Evolutionary conservation across 495 filamentous ascomycete genomes (phyloP).

Genomic region (Penicillium subrubescens): DNA sequence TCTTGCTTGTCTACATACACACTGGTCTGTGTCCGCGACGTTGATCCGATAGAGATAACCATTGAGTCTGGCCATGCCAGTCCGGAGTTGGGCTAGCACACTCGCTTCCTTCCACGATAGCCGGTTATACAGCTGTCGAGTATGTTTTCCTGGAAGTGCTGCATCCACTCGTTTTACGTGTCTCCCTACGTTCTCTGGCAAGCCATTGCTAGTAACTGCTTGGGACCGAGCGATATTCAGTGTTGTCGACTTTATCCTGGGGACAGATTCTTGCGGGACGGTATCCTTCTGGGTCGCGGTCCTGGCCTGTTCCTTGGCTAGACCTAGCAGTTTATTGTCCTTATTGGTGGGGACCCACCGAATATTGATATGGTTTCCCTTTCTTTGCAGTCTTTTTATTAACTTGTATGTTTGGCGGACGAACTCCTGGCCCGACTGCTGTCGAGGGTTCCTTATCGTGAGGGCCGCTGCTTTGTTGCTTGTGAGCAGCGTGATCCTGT

Average conservation of each 20-base stretch:
- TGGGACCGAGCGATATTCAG: slow-evolving; percentile 24
- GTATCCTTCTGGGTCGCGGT: slow-evolving; percentile 19
- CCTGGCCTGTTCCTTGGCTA: slow-evolving; percentile 31
- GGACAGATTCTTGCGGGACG: slow-evolving; percentile 7
- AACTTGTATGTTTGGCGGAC: slow-evolving; percentile 25
- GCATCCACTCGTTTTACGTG: slow-evolving; percentile 31
- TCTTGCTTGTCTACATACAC: slow-evolving; percentile 29
- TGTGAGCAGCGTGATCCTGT: slow-evolving; percentile 15
- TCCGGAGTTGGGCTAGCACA: slow-evolving; percentile 36
- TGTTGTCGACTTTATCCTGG: slow-evolving; percentile 20
- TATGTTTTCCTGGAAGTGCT: slow-evolving; percentile 35
- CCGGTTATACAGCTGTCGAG: slow-evolving; percentile 32
- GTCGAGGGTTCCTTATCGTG: slow-evolving; percentile 18
- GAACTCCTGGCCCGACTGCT: slow-evolving; percentile 25
- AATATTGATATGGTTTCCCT: slow-evolving; percentile 22
- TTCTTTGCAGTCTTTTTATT: slow-evolving; percentile 21
- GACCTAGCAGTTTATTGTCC: slow-evolving; percentile 25
- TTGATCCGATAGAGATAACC: slow-evolving; percentile 33
- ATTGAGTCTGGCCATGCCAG: slow-evolving; percentile 37
- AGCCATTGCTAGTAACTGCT: slow-evolving; percentile 5
- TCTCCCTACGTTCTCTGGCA: slow-evolving; percentile 21
- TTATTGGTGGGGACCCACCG: slow-evolving; percentile 16
- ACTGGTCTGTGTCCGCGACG: slow-evolving; percentile 20
- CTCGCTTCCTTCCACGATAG: slow-evolving; percentile 35
- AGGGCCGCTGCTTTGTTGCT: slow-evolving; percentile 21